Conservation (phyloP, 768 basidiomycete genomes). For the Dictyophora rubrovolvata region DNA sequence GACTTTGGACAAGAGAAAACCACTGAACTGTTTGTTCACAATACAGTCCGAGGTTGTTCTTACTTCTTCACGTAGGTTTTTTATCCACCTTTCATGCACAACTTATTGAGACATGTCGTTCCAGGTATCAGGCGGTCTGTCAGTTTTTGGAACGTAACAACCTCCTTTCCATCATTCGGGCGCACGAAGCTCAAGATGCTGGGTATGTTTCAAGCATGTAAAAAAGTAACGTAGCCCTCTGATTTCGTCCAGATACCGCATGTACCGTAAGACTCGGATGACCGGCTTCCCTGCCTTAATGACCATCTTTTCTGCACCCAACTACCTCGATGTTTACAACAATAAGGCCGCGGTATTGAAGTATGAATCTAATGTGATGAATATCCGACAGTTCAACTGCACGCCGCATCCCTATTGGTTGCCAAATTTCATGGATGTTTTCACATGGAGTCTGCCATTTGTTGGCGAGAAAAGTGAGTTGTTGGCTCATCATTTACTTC, state of each 20-base stretch:
- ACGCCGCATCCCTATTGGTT: conserved; percentile 95
- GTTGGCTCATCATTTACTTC: neutral
- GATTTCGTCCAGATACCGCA: conserved; percentile 59
- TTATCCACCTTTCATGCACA: neutral
- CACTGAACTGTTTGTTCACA: conserved; percentile 84
- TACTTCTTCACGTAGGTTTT: conserved; percentile 78
- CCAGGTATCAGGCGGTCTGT: conserved; percentile 91
- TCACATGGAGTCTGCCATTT: conserved; percentile 97
- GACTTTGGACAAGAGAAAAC: conserved; percentile 95
- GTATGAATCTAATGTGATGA: conserved; percentile 98
- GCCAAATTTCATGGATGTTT: conserved; percentile 99
- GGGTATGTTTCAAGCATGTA: conserved; percentile 47
- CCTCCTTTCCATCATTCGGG: conserved; percentile 90
- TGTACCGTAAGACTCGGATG: conserved; percentile 98
- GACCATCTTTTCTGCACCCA: conserved; percentile 99
- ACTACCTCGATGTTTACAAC: conserved; percentile 97
- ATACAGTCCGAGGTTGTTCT: conserved; percentile 93
- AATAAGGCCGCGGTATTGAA: conserved; percentile 99
- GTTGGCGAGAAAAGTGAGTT: conserved; percentile 92
- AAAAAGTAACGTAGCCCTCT: neutral
- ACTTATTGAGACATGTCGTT: conserved; percentile 9
- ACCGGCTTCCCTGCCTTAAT: conserved; percentile 99
- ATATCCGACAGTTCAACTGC: conserved; percentile 96
- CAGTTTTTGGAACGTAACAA: conserved; percentile 97
- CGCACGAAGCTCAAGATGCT: conserved; percentile 98